Evolutionary conservation across 2,329 filamentous ascomycete species (phyloP).

Genomic region (Xylariaceae sp.): DNA sequence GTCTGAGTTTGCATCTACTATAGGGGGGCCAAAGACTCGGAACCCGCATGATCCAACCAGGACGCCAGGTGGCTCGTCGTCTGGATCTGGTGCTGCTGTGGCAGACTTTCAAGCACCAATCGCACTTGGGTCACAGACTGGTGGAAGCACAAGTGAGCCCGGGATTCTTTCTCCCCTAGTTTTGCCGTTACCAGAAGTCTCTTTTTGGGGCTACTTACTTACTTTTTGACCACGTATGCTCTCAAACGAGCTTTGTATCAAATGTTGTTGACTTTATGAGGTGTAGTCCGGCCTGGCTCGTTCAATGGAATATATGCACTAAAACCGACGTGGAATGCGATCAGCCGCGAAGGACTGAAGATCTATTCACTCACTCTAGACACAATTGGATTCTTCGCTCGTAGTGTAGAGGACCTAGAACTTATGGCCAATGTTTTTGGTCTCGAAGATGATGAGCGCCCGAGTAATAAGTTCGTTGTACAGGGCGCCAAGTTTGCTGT

Average conservation of each 20-base stretch:
- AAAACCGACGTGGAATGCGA: slow-evolving; percentile 70
- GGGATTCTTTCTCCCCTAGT: no score
- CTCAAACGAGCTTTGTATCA: no score
- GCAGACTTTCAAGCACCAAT: slow-evolving; percentile 68
- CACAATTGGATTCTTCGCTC: slow-evolving; percentile 66
- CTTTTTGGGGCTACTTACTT: no score
- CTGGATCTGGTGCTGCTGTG: slow-evolving; percentile 70
- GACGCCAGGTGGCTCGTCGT: slow-evolving; percentile 71
- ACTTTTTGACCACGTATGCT: no score
- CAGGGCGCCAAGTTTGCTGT: slow-evolving; percentile 60
- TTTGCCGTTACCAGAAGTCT: no score
- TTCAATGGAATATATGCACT: slow-evolving; percentile 70
- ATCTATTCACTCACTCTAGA: slow-evolving; percentile 65
- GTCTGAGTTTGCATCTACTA: slow-evolving; percentile 67
- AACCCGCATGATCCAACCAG: slow-evolving; percentile 71
- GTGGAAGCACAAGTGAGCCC: no score
- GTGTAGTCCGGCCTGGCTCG: slow-evolving; percentile 67
- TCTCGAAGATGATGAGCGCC: slow-evolving; percentile 56
- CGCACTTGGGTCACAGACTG: slow-evolving; percentile 69
- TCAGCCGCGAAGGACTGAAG: slow-evolving; percentile 67
- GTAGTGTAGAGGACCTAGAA: slow-evolving; percentile 63
- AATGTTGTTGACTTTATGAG: no score
- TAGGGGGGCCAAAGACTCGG: slow-evolving; percentile 56
- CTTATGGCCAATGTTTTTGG: slow-evolving; percentile 60
- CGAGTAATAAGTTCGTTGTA: slow-evolving; percentile 43